These are phyloP conservation scores for Cyanodermella asteris DNA, from an alignment of 2,329 filamentous ascomycete species.

Conservation along the genomic window DNA sequence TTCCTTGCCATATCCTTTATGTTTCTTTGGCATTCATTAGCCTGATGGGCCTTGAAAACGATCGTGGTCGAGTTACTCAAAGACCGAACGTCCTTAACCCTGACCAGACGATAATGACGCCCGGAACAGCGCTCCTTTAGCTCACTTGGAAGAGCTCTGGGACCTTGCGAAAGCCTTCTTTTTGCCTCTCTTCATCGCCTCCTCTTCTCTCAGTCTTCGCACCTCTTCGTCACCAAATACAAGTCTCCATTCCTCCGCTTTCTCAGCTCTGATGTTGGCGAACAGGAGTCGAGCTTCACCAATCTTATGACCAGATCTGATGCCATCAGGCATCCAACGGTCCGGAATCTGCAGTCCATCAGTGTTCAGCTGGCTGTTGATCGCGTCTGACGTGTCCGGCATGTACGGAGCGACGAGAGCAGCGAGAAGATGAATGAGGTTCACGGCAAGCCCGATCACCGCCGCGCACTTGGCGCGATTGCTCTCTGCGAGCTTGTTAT, in stretches of 20 bases:
- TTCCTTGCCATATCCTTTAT: too few species aligned
- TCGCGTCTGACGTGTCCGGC: constrained; percentile 52
- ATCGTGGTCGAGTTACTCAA: too few species aligned
- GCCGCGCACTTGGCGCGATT: constrained; percentile 28
- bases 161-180: too few species aligned
- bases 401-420: constrained; percentile 58
- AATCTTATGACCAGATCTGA: constrained; percentile 58
- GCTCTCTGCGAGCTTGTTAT: constrained; percentile 27
- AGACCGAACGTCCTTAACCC: too few species aligned
- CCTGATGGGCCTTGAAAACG: too few species aligned
- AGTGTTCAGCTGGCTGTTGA: constrained; percentile 52
- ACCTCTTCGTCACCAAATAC: constrained; percentile 45
- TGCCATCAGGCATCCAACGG: constrained; percentile 35
- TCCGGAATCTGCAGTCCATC: constrained; percentile 41
- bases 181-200: constrained; percentile 22
- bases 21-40: too few species aligned
- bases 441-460: constrained; percentile 26
- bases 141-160: too few species aligned
- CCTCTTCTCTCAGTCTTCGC: constrained; percentile 44
- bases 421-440: constrained; percentile 29
- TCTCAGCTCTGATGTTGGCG: constrained; percentile 58
- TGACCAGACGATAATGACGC: too few species aligned
- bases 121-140: too few species aligned
- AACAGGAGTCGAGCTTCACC: constrained; percentile 65
- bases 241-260: constrained; percentile 63